phyloP scores from a whole-genome alignment of 306 rosid genomes.

The Betula pendula region DNA sequence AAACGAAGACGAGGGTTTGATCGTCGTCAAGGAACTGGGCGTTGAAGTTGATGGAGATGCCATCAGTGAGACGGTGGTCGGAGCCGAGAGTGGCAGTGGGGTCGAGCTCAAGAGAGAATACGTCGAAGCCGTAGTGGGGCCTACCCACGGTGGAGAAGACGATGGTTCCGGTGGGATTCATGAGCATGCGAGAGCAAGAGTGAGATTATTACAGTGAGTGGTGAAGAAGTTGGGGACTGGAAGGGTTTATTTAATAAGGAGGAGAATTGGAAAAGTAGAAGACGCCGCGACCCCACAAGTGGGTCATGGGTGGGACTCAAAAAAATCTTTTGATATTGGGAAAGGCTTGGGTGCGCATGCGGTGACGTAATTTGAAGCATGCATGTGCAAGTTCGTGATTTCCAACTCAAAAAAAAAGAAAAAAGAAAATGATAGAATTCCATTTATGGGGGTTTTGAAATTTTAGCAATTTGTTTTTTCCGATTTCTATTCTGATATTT shows the following conservation, averaged over 20 bases:
- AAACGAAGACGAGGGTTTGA: conserved; percentile 51
- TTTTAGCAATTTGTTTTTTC: no score
- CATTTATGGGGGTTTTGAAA: no score
- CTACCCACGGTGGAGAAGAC: conserved; percentile 64
- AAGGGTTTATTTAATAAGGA: background rate
- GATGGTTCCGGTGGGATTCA: conserved; percentile 56
- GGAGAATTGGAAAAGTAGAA: background rate
- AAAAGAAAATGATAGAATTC: no score
- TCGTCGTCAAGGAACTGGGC: conserved; percentile 52
- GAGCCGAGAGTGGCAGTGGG: background rate
- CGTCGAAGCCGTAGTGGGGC: conserved; percentile 68
- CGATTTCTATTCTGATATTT: no score
- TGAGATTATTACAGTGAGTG: background rate
- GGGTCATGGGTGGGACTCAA: no score
- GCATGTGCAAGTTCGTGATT: no score
- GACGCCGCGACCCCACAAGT: no score
- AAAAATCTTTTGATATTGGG: no score
- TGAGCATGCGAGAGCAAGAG: conserved; percentile 3
- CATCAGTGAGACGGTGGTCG: conserved; percentile 67
- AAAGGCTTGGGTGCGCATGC: no score
- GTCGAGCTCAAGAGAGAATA: conserved; percentile 48
- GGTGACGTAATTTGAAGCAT: no score
- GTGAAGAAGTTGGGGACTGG: background rate
- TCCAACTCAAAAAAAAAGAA: no score
- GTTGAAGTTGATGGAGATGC: conserved; percentile 72